phyloP scores from a whole-genome alignment of 164 flowering plant genomes.

The Sextonia rubra region DNA sequence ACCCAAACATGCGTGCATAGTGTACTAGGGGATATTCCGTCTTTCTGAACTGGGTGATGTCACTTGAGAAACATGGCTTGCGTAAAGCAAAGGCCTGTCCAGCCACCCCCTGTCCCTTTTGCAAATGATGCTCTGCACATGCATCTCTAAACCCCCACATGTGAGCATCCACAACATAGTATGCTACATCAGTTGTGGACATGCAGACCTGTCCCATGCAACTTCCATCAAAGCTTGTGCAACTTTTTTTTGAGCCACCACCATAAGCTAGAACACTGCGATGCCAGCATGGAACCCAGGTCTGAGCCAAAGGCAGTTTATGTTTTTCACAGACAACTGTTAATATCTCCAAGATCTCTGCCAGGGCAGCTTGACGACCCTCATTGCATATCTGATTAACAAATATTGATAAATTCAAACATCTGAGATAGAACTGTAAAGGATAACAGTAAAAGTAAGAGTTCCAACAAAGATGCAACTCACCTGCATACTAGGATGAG shows the following conservation, averaged over 20 bases:
- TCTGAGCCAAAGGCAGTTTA: constrained; percentile 90
- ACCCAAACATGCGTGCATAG: constrained; percentile 85
- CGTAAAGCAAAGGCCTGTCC: constrained; percentile 78
- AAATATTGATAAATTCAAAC: neutral
- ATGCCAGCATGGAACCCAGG: constrained; percentile 97
- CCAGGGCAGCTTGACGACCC: constrained; percentile 82
- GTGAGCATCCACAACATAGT: constrained; percentile 83
- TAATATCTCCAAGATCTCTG: constrained; percentile 86
- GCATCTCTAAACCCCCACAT: constrained; percentile 97
- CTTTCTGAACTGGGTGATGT: constrained; percentile 74
- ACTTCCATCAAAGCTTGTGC: constrained; percentile 90
- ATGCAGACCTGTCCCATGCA: constrained; percentile 92
- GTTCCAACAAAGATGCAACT: constrained; percentile 11
- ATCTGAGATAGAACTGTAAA: neutral
- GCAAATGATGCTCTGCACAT: constrained; percentile 93
- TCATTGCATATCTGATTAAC: constrained; percentile 75
- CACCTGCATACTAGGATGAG: constrained; percentile 67
- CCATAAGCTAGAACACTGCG: constrained; percentile 79
- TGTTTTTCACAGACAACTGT: constrained; percentile 82
- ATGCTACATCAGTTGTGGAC: constrained; percentile 90
- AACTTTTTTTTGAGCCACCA: constrained; percentile 79
- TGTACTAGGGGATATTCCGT: constrained; percentile 90
- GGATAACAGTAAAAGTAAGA: neutral
- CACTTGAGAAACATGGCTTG: constrained; percentile 57
- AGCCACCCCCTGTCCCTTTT: constrained; percentile 87